Evolutionary conservation across 768 basidiomycete genomes (phyloP).

Genomic region (Amanita subjunquillea): DNA sequence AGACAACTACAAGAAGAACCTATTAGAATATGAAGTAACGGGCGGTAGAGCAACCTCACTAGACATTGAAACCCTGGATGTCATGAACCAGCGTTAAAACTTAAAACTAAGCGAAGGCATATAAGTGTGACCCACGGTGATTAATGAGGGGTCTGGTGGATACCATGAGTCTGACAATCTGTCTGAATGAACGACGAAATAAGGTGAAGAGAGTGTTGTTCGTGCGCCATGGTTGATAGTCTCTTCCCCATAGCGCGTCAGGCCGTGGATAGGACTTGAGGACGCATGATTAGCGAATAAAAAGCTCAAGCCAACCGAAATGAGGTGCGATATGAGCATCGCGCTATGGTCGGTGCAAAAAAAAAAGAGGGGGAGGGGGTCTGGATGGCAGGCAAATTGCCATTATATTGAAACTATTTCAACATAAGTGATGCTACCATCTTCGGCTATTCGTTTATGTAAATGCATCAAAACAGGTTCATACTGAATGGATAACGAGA

Average conservation of each 20-base stretch:
- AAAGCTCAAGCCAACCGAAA: background rate
- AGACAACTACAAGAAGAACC: background rate
- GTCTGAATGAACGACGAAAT: background rate
- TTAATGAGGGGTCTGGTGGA: background rate
- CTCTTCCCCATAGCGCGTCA: background rate
- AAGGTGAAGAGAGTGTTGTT: background rate
- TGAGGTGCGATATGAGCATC: background rate
- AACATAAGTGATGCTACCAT: no score
- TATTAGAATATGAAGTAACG: background rate
- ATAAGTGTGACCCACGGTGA: background rate
- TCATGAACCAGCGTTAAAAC: background rate
- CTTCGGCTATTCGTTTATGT: no score
- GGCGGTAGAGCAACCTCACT: background rate
- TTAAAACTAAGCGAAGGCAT: background rate
- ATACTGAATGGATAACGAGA: no score
- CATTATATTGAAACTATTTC: no score
- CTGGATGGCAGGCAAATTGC: no score
- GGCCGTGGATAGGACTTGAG: background rate
- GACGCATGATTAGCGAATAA: background rate
- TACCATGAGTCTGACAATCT: background rate
- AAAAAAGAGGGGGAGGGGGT: no score
- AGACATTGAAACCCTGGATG: background rate
- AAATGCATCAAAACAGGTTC: no score
- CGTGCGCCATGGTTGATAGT: no score
- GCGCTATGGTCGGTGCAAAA: background rate